Evolutionary conservation across 2,329 filamentous ascomycete species (phyloP).

Genomic region (Paecilomyces fulvus): DNA sequence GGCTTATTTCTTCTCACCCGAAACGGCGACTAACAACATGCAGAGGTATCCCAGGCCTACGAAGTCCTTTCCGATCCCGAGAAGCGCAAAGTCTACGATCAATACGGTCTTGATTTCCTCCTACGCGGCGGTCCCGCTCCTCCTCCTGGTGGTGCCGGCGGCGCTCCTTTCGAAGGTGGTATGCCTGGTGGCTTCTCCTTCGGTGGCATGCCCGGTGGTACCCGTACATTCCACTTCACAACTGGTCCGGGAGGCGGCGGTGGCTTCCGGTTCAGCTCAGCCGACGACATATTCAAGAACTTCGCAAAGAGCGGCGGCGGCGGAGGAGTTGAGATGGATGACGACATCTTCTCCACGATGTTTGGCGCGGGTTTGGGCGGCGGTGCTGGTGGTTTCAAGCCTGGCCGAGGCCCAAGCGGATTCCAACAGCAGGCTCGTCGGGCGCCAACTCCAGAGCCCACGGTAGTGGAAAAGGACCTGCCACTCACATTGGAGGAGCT

Average conservation of each 20-base stretch:
- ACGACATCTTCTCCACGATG: conserved; percentile 46
- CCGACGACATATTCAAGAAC: conserved; percentile 75
- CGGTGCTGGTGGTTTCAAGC: conserved; percentile 29
- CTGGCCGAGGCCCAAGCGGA: conserved; percentile 17
- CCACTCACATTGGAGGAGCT: conserved; percentile 80
- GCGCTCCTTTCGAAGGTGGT: conserved; percentile 53
- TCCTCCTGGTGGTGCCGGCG: conserved; percentile 49
- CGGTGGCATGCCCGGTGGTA: conserved; percentile 43
- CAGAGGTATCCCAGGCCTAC: conserved; percentile 90
- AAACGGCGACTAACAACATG: conserved; percentile 7
- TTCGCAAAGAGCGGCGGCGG: conserved; percentile 59
- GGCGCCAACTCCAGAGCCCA: conserved; percentile 66
- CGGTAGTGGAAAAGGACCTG: conserved; percentile 78
- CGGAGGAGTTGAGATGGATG: conserved; percentile 46
- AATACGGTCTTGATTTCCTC: conserved; percentile 88
- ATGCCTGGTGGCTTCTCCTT: conserved; percentile 47
- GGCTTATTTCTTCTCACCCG: neutral
- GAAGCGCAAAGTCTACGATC: conserved; percentile 91
- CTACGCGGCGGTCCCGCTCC: conserved; percentile 67
- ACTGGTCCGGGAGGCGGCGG: conserved; percentile 46
- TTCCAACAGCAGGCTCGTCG: conserved; percentile 25
- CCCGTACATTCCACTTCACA: conserved; percentile 39
- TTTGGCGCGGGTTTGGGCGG: conserved; percentile 40
- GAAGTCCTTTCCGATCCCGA: conserved; percentile 96
- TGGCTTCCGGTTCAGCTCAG: conserved; percentile 75